Evolutionary conservation across 2,329 filamentous ascomycete genomes (phyloP).

Genomic region (Fusarium succisae): DNA sequence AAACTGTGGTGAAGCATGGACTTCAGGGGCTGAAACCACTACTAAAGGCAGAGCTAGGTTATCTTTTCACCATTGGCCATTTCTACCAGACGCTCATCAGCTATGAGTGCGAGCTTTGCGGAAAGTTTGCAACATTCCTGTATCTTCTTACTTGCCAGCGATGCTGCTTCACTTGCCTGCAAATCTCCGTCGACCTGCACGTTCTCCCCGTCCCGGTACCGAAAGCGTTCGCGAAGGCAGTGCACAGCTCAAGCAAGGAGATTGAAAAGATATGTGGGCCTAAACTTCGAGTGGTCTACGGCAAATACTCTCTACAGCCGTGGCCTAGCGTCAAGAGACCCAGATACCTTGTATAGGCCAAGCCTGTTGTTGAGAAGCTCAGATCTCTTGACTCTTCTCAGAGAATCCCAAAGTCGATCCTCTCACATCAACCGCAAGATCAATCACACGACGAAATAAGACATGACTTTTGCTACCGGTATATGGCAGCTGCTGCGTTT

Average conservation of each 20-base stretch:
- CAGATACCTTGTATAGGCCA: not conserved
- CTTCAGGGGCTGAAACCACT: conserved; percentile 9
- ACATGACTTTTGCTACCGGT: conserved; percentile 13
- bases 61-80: not conserved
- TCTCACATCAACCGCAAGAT: not conserved
- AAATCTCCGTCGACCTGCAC: not conserved
- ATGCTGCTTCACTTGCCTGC: conserved; percentile 17
- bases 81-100: not conserved
- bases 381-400: not conserved
- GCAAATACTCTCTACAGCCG: conserved; percentile 5
- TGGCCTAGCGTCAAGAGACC: conserved; percentile 16
- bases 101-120: not conserved
- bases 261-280: not conserved
- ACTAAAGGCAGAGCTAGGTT: not conserved
- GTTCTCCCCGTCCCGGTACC: conserved; percentile 3
- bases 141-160: conserved; percentile 4
- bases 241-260: not conserved
- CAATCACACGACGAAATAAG: not conserved
- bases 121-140: conserved; percentile 11
- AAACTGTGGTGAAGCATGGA: not conserved
- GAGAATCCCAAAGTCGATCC: not conserved
- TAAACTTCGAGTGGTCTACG: conserved; percentile 1
- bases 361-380: not conserved
- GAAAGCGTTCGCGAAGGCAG: not conserved
- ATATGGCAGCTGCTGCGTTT: conserved; percentile 6